Evolutionary conservation across 768 basidiomycete genomes (phyloP).

Genomic region (Candolleomyces efflorescens): DNA sequence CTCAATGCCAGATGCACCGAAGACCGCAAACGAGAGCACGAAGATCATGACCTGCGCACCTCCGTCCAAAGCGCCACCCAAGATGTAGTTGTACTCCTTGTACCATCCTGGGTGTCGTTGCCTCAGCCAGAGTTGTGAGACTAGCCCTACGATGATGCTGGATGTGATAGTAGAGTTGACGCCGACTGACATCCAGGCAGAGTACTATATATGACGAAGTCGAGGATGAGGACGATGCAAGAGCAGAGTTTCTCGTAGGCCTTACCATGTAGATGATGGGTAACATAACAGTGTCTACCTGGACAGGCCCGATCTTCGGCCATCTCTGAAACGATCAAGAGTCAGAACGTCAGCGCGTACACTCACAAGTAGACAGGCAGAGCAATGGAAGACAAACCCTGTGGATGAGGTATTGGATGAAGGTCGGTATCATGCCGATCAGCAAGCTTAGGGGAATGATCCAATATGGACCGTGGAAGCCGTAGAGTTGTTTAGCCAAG

Average conservation of each 20-base stretch:
- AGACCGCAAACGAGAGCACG: slow-evolving; percentile 60
- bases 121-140: slow-evolving; percentile 59
- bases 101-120: slow-evolving; percentile 62
- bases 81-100: slow-evolving; percentile 60
- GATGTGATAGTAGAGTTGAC: slow-evolving; percentile 49
- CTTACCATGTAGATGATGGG: slow-evolving; percentile 53
- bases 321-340: slow-evolving; percentile 34
- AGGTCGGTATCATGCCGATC: neutral
- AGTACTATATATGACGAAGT: slow-evolving; percentile 22
- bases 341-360: neutral
- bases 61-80: slow-evolving; percentile 64
- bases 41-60: slow-evolving; percentile 65
- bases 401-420: slow-evolving; percentile 4
- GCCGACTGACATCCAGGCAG: slow-evolving; percentile 44
- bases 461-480: slow-evolving; percentile 50
- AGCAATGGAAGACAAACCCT: neutral
- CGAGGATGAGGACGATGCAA: neutral
- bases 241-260: neutral
- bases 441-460: slow-evolving; percentile 43
- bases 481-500: slow-evolving; percentile 54
- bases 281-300: slow-evolving; percentile 46
- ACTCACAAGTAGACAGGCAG: neutral
- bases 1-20: slow-evolving; percentile 49
- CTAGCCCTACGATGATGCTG: slow-evolving; percentile 46
- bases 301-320: slow-evolving; percentile 50